Evolutionary conservation across 331 rosid genomes (phyloP).

Genomic region (Rosa hybrid): DNA sequence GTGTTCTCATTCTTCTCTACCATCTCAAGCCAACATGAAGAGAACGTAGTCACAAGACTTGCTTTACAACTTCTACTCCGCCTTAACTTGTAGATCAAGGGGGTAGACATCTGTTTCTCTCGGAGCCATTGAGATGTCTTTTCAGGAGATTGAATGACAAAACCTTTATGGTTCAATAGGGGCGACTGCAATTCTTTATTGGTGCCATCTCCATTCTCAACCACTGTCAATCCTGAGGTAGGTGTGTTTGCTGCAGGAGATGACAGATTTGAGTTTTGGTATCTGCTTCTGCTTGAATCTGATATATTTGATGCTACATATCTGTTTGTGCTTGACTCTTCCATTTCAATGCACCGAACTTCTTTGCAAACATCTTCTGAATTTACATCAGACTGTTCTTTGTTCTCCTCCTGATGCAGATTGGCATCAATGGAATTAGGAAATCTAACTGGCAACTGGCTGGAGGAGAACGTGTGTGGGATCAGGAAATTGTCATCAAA

Average conservation of each 20-base stretch:
- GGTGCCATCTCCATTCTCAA: constrained; percentile 40
- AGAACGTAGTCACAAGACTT: constrained; percentile 46
- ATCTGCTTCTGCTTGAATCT: constrained; percentile 46
- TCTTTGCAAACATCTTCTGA: constrained; percentile 67
- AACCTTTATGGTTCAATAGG: constrained; percentile 29
- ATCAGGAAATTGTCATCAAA: constrained; percentile 49
- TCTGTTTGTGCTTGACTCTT: constrained; percentile 41
- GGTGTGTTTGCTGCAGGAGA: constrained; percentile 51
- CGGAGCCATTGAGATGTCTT: constrained; percentile 44
- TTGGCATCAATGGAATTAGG: constrained; percentile 39
- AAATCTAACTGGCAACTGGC: constrained; percentile 34
- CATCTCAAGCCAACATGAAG: constrained; percentile 55
- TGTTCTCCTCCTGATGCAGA: constrained; percentile 39
- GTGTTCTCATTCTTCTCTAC: constrained; percentile 55
- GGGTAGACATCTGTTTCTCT: constrained; percentile 34
- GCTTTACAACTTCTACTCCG: constrained; percentile 87
- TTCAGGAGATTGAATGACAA: constrained; percentile 48
- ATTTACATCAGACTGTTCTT: constrained; percentile 54
- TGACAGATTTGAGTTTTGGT: constrained; percentile 42
- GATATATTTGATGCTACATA: constrained; percentile 34
- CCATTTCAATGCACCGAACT: constrained; percentile 77
- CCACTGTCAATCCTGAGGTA: constrained; percentile 38
- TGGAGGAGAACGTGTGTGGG: constrained; percentile 14
- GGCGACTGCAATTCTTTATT: constrained; percentile 42
- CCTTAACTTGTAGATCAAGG: constrained; percentile 40